Evolutionary conservation across 306 rosid genomes (phyloP), one percentile per base, ranked within the genome.

Genomic region (Malus fusca): DNA sequence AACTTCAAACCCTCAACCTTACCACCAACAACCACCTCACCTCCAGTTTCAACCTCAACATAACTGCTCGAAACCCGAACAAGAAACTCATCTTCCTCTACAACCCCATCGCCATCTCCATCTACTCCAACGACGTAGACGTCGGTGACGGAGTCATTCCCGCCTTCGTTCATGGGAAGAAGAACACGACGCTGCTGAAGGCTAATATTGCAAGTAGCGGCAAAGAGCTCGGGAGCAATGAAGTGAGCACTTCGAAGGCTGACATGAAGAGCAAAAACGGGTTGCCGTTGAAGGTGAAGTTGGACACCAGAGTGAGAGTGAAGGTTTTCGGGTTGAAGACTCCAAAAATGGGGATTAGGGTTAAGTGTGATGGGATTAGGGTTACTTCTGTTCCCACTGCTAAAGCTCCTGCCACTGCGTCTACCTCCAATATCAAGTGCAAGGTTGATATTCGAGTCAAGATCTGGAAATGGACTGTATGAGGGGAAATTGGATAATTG

Each of bases 391-490:
- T 69, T 33, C 97, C 98, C 11, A 21, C 89, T 15, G 95, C 90
- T 2, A 92, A 90, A 77, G 85, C 88, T 35, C 80, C 97, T 23
- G 97, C 84, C 52, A 89, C 87, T 52, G 98, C 93, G 31, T 77
- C 90, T 19, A 90, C 97, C 19, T 60, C 90, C 0, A 78, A 81
- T 14, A 88, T 90, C 2, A 84, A 88, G 78, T 95, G 98, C 65
- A 55, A 89, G 59, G 97, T 90, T 12, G 89, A 90, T 61, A 79
- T 88, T 5, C 83, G 88, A 71, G 42, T 95, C 74, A 95, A 95
- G 97, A 95, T 95, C 95, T 95, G 98, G 98, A 95, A 92, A 68
- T 95, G 97, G 98, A 90, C 95, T 3, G 40, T 95, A 76, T 89
- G 87, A 84, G 22, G 67, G 68, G 65, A 11, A 28, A 19, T 9